A percentile compares a stretch with the other conserved stretches of the same genome.
phyloP scores from a whole-genome alignment of 1,284 basidiomycete genomes.

The Naganishia albida region DNA sequence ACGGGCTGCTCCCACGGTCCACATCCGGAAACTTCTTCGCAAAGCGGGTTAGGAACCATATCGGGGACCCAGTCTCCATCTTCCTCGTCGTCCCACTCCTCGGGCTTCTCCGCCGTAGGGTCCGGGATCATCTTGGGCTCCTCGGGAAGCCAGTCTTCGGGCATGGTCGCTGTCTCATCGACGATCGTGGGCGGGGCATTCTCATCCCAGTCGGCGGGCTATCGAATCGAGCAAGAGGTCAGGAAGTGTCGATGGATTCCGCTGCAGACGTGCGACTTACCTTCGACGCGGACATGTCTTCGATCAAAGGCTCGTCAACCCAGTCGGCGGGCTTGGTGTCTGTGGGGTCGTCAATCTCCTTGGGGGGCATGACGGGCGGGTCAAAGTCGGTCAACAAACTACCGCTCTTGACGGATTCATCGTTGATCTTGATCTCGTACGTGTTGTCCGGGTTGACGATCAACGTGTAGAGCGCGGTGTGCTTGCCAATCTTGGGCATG shows the following conservation, averaged over 20 bases:
- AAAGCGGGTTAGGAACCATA: slow-evolving; percentile 83
- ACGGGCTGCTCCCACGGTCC: slow-evolving; percentile 85
- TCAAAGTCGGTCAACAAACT: slow-evolving; percentile 90
- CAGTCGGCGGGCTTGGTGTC: slow-evolving; percentile 90
- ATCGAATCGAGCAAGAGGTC: slow-evolving; percentile 46
- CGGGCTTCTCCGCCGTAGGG: slow-evolving; percentile 93
- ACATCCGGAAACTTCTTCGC: slow-evolving; percentile 85
- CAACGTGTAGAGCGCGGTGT: slow-evolving; percentile 89
- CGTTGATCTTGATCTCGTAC: slow-evolving; percentile 90
- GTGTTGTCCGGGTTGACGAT: slow-evolving; percentile 92
- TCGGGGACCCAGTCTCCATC: slow-evolving; percentile 98
- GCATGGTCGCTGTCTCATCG: slow-evolving; percentile 84
- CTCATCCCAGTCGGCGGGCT: slow-evolving; percentile 95
- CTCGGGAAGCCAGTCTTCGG: slow-evolving; percentile 92
- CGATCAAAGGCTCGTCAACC: slow-evolving; percentile 86
- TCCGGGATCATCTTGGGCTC: slow-evolving; percentile 82
- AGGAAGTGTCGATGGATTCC: slow-evolving; percentile 7
- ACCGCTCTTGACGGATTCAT: slow-evolving; percentile 76
- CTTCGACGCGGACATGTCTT: slow-evolving; percentile 82
- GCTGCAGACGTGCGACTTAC: slow-evolving; percentile 49
- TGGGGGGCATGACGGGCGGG: slow-evolving; percentile 89
- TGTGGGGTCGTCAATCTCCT: slow-evolving; percentile 89
- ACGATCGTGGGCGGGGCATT: slow-evolving; percentile 85
- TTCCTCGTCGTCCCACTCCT: slow-evolving; percentile 99
- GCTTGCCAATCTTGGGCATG: slow-evolving; percentile 80